phyloP scores from a whole-genome alignment of 306 rosid species.

The Cercis canadensis region DNA sequence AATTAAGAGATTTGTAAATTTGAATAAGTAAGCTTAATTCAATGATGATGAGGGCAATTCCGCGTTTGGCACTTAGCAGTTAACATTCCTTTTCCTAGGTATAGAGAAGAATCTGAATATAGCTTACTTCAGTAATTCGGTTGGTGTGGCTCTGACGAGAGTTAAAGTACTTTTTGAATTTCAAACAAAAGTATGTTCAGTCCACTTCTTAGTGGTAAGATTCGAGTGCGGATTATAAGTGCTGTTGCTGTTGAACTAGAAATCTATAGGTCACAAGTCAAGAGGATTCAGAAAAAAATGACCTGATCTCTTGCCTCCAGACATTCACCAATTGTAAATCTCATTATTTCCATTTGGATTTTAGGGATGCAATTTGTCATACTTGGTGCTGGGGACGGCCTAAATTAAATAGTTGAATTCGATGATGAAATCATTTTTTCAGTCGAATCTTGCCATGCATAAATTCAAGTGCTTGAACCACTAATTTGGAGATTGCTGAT shows the following conservation, averaged over 20 bases:
- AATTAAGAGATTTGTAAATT: background rate
- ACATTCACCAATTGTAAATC: background rate
- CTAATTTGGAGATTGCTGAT: conserved; percentile 7
- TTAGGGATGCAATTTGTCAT: conserved; percentile 1
- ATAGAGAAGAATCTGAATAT: conserved; percentile 6
- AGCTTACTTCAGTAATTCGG: background rate
- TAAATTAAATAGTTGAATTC: background rate
- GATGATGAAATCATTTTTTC: background rate
- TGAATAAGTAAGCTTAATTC: background rate
- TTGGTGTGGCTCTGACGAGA: background rate
- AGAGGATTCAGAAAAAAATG: background rate
- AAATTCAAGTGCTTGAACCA: conserved; percentile 14
- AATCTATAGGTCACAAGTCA: background rate
- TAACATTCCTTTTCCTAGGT: background rate
- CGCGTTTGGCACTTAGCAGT: conserved; percentile 2
- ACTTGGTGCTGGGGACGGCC: conserved; percentile 1
- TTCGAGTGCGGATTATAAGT: conserved; percentile 11
- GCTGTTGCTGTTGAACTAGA: conserved; percentile 12
- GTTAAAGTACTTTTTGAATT: background rate
- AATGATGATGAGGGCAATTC: background rate
- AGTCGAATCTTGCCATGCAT: conserved; percentile 3
- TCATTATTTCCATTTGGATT: conserved; percentile 18
- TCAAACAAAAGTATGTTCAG: background rate
- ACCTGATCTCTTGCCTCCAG: background rate
- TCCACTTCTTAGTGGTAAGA: conserved; percentile 1